These are phyloP conservation scores for Prunus yedoensis DNA, from an alignment of 331 rosid genomes.

Conservation along the genomic window DNA sequence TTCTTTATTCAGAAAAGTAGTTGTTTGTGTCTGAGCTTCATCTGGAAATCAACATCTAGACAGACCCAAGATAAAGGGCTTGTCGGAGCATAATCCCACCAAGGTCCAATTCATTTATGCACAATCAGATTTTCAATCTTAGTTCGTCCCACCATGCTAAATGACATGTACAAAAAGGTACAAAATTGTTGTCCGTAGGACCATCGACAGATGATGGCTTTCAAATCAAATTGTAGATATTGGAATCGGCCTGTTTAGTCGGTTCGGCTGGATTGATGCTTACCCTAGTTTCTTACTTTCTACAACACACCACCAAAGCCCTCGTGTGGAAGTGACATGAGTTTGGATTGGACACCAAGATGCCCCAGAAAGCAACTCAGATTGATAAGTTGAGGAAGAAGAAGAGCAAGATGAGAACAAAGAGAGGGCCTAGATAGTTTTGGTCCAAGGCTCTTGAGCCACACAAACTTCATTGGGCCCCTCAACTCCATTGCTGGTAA, in stretches of 20 bases:
- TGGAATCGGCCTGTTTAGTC: no score
- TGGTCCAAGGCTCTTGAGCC: slow-evolving; percentile 1
- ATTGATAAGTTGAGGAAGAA: slow-evolving; percentile 9
- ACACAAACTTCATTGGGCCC: slow-evolving; percentile 33
- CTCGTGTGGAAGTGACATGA: slow-evolving; percentile 19
- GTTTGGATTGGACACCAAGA: slow-evolving; percentile 2
- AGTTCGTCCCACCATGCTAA: slow-evolving; percentile 18
- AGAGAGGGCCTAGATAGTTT: slow-evolving; percentile 27
- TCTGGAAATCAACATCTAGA: slow-evolving; percentile 39
- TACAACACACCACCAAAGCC: background rate
- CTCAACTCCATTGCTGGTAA: background rate
- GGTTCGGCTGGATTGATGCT: no score
- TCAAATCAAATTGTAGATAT: background rate
- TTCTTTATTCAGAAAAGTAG: slow-evolving; percentile 4
- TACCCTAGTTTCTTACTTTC: background rate
- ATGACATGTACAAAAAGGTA: background rate
- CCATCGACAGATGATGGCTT: background rate
- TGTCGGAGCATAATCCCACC: slow-evolving; percentile 37
- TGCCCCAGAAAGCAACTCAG: background rate
- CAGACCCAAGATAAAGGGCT: slow-evolving; percentile 16
- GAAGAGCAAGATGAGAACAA: slow-evolving; percentile 4
- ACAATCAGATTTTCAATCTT: slow-evolving; percentile 3
- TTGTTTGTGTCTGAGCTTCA: slow-evolving; percentile 30
- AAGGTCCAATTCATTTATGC: slow-evolving; percentile 26
- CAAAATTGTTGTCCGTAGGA: slow-evolving; percentile 8